These are phyloP conservation scores for Aspergillus fructus DNA, from an alignment of 2,329 filamentous ascomycete genomes.

Conservation along the genomic window DNA sequence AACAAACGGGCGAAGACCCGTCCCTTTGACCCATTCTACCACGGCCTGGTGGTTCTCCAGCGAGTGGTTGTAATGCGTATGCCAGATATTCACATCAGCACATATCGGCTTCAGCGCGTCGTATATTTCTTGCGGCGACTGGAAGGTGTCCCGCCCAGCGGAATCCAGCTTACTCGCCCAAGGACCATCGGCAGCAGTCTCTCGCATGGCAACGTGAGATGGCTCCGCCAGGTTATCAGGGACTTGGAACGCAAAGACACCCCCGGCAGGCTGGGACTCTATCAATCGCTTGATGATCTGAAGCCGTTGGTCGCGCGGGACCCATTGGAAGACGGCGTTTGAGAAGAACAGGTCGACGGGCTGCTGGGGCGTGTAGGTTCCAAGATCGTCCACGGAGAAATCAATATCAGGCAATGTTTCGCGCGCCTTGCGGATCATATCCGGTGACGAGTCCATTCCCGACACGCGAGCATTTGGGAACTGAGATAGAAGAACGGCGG, in stretches of 20 bases:
- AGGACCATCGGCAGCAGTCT: conserved; percentile 37
- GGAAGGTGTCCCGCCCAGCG: conserved; percentile 50
- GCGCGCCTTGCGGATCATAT: conserved; percentile 56
- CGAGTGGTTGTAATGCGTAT: conserved; percentile 55
- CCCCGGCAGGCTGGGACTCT: conserved; percentile 40
- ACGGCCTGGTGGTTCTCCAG: conserved; percentile 51
- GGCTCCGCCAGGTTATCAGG: conserved; percentile 53
- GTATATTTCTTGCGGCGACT: conserved; percentile 50
- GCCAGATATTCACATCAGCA: conserved; percentile 52
- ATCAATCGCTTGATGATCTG: conserved; percentile 48
- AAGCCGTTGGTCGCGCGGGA: conserved; percentile 46
- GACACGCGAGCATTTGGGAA: conserved; percentile 51
- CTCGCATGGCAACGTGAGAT: conserved; percentile 53
- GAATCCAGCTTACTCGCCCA: conserved; percentile 39
- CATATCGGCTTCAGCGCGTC: conserved; percentile 48
- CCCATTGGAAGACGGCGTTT: conserved; percentile 63
- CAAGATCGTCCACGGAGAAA: conserved; percentile 51
- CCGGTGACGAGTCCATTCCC: conserved; percentile 56
- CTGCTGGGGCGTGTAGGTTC: conserved; percentile 37
- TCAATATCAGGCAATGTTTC: conserved; percentile 40
- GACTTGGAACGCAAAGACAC: conserved; percentile 56
- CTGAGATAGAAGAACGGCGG: conserved; percentile 46
- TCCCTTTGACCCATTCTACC: conserved; percentile 61
- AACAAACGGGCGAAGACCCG: conserved; percentile 57
- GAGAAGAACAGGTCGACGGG: conserved; percentile 51